Evolutionary conservation across 345 rosid genomes (phyloP), one percentile per base, ranked within the genome.

Genomic region (Salix suchowensis): DNA sequence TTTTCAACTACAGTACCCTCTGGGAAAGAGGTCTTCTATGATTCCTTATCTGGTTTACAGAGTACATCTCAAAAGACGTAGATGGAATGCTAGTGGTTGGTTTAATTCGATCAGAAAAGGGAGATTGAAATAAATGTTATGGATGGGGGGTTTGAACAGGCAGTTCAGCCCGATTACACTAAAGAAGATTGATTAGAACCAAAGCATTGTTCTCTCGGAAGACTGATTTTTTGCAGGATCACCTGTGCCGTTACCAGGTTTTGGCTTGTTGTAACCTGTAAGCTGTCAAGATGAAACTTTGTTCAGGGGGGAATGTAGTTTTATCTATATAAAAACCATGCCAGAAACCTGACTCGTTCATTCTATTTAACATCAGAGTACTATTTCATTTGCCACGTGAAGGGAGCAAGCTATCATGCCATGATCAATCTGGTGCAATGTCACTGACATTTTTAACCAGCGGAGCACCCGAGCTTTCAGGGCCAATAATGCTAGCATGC

Each of bases 111-210:
- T 87, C 94, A 0, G 87, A 87, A 77, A 85, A 71, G 87, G 80
- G 86, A 88, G 87, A 80, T 87, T 30, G 67, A 84, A 3, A 84
- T 84, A 39, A 95, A 92, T 54, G 16, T 81, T 3, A 91, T 92
- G 88, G 89, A 94, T 81, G 87, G 94, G 23, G 93, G 91, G 70
- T 94, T 92, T 61, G 86, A 92, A 68, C 91, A 86, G 28, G 89
- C 98, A 0, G 81, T 91, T 74, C 82, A 82, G 76, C 86, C 90
- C 78, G 89, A 87, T 82, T 21, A 76, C 26, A 36, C 5, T 40
- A 81, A 66, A 46, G 85, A 66, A 68, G 81, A 77, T 58, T 65
- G 74, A 72, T 55, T 44, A 40, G 26, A 50, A 67, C 7, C 52
- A 62, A 67, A 23, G 16, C 46, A 60, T 42, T 39, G n/a, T 1